Evolutionary conservation across 805 yeast species (phyloP).

Genomic region (Lipomyces sp.): DNA sequence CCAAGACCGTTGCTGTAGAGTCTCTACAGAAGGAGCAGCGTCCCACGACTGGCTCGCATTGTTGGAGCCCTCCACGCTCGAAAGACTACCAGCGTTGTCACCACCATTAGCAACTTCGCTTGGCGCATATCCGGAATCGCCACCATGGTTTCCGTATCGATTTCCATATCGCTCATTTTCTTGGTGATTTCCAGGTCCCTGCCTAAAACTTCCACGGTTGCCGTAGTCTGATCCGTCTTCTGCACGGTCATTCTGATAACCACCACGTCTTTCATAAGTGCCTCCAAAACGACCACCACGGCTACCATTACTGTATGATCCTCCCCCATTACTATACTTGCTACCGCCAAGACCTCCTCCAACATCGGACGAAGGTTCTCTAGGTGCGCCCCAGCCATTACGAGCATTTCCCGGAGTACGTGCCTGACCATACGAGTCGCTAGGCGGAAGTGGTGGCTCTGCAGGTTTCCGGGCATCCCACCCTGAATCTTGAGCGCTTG

Average conservation of each 20-base stretch:
- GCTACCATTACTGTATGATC: neutral
- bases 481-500: neutral
- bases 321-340: conserved; percentile 2
- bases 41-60: neutral
- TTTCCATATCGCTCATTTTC: neutral
- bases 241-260: neutral
- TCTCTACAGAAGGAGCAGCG: neutral
- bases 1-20: neutral
- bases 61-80: neutral
- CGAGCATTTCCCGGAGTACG: neutral
- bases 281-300: conserved; percentile 2
- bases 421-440: neutral
- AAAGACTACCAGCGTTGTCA: neutral
- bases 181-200: neutral
- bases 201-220: neutral
- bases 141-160: neutral
- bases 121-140: neutral
- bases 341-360: conserved; percentile 1
- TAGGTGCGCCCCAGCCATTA: neutral
- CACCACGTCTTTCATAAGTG: neutral
- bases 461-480: neutral
- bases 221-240: neutral
- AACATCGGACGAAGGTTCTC: neutral
- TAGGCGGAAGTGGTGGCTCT: neutral
- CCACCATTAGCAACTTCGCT: neutral